These are phyloP conservation scores for Geranium incanum DNA, from an alignment of 441 rosid species.

Conservation along the genomic window DNA sequence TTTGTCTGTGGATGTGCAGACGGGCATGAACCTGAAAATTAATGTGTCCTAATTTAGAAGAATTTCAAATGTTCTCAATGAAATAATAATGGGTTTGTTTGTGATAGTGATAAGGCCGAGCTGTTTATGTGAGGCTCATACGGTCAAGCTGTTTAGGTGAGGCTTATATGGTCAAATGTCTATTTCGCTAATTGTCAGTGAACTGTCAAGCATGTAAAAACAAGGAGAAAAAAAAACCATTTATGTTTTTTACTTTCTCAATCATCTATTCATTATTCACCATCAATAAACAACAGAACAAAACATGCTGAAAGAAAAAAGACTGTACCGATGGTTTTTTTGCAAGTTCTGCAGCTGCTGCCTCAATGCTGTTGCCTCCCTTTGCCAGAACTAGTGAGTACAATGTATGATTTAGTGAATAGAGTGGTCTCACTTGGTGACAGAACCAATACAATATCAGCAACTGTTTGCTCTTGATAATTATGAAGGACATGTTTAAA, in stretches of 20 bases:
- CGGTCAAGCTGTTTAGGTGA: background rate
- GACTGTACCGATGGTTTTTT: slow-evolving; percentile 68
- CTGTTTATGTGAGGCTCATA: background rate
- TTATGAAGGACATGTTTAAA: background rate
- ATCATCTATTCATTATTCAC: background rate
- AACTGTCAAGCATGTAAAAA: background rate
- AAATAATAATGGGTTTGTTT: background rate
- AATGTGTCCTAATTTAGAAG: background rate
- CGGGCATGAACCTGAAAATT: background rate
- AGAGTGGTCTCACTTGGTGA: background rate
- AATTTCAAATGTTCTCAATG: background rate
- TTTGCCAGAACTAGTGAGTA: slow-evolving; percentile 66
- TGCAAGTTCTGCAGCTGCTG: slow-evolving; percentile 71
- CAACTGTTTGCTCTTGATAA: background rate
- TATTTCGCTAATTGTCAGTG: background rate
- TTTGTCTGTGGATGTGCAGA: background rate
- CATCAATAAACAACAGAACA: background rate
- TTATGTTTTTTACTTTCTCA: background rate
- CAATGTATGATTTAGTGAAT: slow-evolving; percentile 14
- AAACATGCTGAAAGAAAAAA: slow-evolving; percentile 15
- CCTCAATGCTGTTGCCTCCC: slow-evolving; percentile 73
- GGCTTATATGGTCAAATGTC: background rate
- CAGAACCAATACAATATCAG: background rate
- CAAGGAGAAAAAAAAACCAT: background rate
- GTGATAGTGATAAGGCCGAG: background rate